Base-by-base conservation (phyloP, 768 basidiomycete genomes). In the Calocybe gangraenosa region DNA sequence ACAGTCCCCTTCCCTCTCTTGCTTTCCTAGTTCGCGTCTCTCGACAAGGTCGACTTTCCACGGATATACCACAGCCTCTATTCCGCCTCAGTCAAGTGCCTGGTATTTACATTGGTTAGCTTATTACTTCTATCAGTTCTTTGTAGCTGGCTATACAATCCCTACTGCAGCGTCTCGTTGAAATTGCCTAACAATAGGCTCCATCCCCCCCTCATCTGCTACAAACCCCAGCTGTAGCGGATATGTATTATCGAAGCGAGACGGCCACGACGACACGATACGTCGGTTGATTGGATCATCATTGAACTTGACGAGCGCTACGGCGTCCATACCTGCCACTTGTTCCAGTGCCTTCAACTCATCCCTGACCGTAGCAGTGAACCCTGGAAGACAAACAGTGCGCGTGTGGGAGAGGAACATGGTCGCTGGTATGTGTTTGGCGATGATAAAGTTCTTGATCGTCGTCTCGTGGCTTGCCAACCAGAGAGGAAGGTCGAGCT, bases 321-420 rank as follows among this genome's bases (percentile, higher is more conserved):
- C 48, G 2, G 66, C 72, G 34, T 73, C 65, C 49, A 65, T 58
- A 1, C 81, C 81, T 2, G 70, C 79, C n/a, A 76, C 70, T 38
- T 67, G 63, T 43, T 69, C 65, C 21, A 84, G 63, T 7, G 81
- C 79, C 11, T 68, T 58, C 10, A 84, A 60, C 59, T 78, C 78
- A 36, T 79, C 73, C 28, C 73, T 68, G 1, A 81, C 71, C 2
- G 73, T 79, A 8, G 76, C 66, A 3, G 75, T 78, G 59, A 82
- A 77, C 0, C 82, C 82, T 1, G 82, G 82, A 2, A 81, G 58
- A 51, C 76, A 81, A 28, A 81, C 70, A 6, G 76, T 75, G 42
- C 81, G 70, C 0, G 71, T 74, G 59, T 77, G 73, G 2, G 58
- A 20, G 3, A 58, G 37, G 50, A 80, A 75, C 7, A 56, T 60